Evolutionary conservation across 306 rosid species (phyloP).

Genomic region (Fragaria nilgerrensis): DNA sequence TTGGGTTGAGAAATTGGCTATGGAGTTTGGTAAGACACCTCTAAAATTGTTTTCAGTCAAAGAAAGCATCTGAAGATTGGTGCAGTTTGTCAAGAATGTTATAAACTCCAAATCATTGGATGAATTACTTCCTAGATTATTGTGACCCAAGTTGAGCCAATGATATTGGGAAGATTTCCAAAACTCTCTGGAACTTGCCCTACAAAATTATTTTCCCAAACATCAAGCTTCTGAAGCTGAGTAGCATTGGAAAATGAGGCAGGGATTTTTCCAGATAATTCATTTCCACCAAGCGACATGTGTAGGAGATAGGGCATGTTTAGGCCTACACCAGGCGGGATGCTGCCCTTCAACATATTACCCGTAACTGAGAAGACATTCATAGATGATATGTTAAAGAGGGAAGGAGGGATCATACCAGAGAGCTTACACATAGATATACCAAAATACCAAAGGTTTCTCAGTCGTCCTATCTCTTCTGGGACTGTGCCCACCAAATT

Average conservation of each 20-base stretch:
- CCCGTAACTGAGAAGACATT: fast-evolving
- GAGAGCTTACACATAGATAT: not conserved
- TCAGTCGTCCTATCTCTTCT: constrained; percentile 17
- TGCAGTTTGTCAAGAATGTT: constrained; percentile 28
- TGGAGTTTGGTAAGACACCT: constrained; percentile 29
- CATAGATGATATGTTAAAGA: too few species aligned
- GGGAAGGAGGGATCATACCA: constrained; percentile 7
- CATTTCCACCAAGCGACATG: constrained; percentile 9
- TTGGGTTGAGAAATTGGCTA: constrained; percentile 37
- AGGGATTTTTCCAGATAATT: constrained; percentile 38
- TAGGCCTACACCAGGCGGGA: constrained; percentile 35
- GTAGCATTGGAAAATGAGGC: constrained; percentile 36
- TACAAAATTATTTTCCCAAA: not conserved
- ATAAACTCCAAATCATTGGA: constrained; percentile 30
- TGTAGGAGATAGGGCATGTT: constrained; percentile 24
- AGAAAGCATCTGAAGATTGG: not conserved
- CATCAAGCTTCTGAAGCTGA: not conserved
- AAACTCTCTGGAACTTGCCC: constrained; percentile 30
- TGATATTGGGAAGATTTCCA: constrained; percentile 12
- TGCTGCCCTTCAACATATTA: constrained; percentile 30
- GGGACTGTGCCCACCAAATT: constrained; percentile 34
- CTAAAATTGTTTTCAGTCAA: constrained; percentile 26
- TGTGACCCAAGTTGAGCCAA: fast-evolving
- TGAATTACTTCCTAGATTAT: constrained; percentile 37
- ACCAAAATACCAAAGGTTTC: not conserved